A percentile compares a stretch with the other conserved stretches of the same genome.
phyloP scores from a whole-genome alignment of 2,329 filamentous ascomycete genomes.

The Aspergillus quadrilineatus region DNA sequence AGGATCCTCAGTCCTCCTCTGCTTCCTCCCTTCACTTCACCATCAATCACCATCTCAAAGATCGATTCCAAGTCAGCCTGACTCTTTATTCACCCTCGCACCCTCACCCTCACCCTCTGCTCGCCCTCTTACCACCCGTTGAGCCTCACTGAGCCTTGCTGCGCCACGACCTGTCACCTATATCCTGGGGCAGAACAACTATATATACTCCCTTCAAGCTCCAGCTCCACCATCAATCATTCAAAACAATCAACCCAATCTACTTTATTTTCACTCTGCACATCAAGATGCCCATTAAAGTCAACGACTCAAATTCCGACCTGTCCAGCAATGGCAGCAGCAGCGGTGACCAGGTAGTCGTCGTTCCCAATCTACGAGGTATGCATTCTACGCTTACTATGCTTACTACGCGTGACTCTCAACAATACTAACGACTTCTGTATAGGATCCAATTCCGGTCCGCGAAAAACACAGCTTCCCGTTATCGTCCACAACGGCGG shows the following conservation, averaged over 20 bases:
- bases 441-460: slow-evolving; percentile 33
- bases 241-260: not conserved
- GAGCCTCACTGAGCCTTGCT: slow-evolving; percentile 18
- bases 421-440: not conserved
- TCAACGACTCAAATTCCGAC: slow-evolving; percentile 39
- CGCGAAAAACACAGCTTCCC: slow-evolving; percentile 31
- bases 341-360: slow-evolving; percentile 30
- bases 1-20: slow-evolving; percentile 5
- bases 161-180: slow-evolving; percentile 20
- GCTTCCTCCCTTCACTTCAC: slow-evolving; percentile 4
- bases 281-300: slow-evolving; percentile 35
- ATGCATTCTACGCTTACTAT: slow-evolving; percentile 17
- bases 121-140: not conserved
- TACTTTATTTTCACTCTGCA: not conserved
- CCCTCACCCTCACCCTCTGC: not conserved
- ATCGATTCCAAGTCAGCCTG: not conserved
- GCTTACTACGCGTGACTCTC: not conserved
- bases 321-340: slow-evolving; percentile 29
- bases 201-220: slow-evolving; percentile 1
- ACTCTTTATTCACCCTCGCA: not conserved
- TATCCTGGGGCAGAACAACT: slow-evolving; percentile 3
- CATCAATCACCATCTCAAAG: slow-evolving; percentile 3
- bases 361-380: slow-evolving; percentile 33
- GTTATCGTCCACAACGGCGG: slow-evolving; percentile 38
- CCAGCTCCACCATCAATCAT: not conserved